Percentiles rank a stretch among this genome's conserved stretches.
phyloP scores from a whole-genome alignment of 2,329 filamentous ascomycete genomes.

The Shiraia sp. region DNA sequence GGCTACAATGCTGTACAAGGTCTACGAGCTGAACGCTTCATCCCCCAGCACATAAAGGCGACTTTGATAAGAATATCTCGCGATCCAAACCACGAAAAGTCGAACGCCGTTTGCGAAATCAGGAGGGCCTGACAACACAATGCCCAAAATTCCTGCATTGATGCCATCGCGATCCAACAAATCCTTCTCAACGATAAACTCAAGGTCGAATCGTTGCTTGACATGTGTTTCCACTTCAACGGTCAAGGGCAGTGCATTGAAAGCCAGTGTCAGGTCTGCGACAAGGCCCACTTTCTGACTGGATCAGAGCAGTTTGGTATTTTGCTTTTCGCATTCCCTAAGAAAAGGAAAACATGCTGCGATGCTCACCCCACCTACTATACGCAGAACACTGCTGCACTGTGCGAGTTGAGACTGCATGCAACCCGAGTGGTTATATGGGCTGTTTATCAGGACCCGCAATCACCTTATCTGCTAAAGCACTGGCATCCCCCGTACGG shows the following conservation, averaged over 20 bases:
- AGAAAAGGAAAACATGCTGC: conserved; percentile 49
- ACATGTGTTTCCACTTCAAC: conserved; percentile 20
- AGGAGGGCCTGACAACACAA: conserved; percentile 50
- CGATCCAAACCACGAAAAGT: conserved; percentile 25
- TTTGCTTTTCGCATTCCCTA: background rate
- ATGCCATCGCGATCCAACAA: conserved; percentile 15
- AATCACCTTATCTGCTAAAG: conserved; percentile 14
- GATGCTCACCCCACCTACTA: conserved; percentile 56
- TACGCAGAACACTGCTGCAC: conserved; percentile 42
- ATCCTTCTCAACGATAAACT: conserved; percentile 37
- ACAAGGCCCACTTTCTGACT: conserved; percentile 6
- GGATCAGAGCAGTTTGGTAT: conserved; percentile 9
- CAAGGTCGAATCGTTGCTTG: conserved; percentile 41
- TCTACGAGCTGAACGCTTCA: conserved; percentile 5
- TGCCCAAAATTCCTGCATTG: conserved; percentile 36
- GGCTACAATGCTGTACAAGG: no score
- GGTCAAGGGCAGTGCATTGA: conserved; percentile 42
- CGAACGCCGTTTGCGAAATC: conserved; percentile 49
- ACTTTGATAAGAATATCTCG: background rate
- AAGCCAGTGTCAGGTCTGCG: background rate
- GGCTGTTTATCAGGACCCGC: conserved; percentile 3
- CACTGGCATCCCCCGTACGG: conserved; percentile 2
- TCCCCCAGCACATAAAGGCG: conserved; percentile 4
- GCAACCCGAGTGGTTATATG: conserved; percentile 4
- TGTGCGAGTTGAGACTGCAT: conserved; percentile 31